Base-by-base conservation (phyloP, 345 rosid genomes). In the Eucalyptus cloeziana region DNA sequence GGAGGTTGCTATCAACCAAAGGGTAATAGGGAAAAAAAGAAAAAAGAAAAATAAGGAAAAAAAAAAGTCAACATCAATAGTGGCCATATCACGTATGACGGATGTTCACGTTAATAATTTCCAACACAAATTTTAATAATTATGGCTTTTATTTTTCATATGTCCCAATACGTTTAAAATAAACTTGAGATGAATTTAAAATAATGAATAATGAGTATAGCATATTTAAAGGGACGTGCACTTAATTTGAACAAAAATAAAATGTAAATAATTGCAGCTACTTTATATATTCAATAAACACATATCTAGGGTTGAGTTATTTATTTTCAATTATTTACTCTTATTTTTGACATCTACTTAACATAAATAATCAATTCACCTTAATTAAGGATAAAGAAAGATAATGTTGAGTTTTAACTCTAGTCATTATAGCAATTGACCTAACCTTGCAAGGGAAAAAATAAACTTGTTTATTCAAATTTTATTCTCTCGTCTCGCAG, bases 61-160 rank as follows among this genome's bases (percentile, higher is more conserved):
- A 8, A 24, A 22, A 22, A 52, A 3, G 2, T 52, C 1, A 52
- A 7, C 0, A 52, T 7, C 21, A 52, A 52, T 1, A 52, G 1
- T 52, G 0, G 1, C 0, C 13, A 56, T 56, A 56, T 6, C 1
- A 10, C 1, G 3, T 56, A 10, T 24, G 0, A 56, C 6, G 2
- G 0, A 22, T 0, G 0, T 24, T 24, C 13, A 56, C 0, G 6
- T 56, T 30, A 56, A 22, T 0, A 24, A 21, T 56, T 24, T 64
- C 5, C 0, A 1, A 17, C 19, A 64, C 0, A n/a, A 64, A 3
- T 64, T n/a, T 64, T n/a, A n/a, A 30, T 30, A 13, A 3, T 62
- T 3, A 30, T 62, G 19, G 16, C 33, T 62, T 62, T 62, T 62
- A 7, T 52, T 52, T 64, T 64, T 64, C 76, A n/a, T 21, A 21